Evolutionary conservation across 192 early-diverging fungal species (phyloP).

Genomic region (Entomortierella beljakovae): DNA sequence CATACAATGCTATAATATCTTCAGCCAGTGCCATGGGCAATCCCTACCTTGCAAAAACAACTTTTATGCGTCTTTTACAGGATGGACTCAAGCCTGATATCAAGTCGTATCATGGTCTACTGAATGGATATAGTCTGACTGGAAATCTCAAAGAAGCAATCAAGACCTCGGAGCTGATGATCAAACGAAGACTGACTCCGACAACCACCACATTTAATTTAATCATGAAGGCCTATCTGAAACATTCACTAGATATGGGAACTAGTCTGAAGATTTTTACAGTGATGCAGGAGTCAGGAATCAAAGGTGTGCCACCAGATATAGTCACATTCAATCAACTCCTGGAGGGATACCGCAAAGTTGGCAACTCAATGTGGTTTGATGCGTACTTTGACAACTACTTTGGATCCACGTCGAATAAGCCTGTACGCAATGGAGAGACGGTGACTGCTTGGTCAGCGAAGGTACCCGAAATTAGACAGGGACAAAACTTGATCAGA

Average conservation of each 20-base stretch:
- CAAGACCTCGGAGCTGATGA: constrained; percentile 40
- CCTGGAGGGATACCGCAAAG: constrained; percentile 42
- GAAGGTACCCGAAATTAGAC: too few species aligned
- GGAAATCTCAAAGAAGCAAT: constrained; percentile 34
- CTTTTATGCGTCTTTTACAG: constrained; percentile 24
- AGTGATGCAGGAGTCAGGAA: constrained; percentile 26
- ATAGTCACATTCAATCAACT: constrained; percentile 44
- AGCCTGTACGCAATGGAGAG: too few species aligned
- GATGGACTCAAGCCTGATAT: constrained; percentile 33
- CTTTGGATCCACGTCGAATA: constrained; percentile 13
- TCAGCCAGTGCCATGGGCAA: constrained; percentile 27
- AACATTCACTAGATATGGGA: constrained; percentile 7
- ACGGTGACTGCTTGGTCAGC: too few species aligned
- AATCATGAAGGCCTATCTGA: constrained; percentile 48
- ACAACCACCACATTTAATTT: constrained; percentile 53
- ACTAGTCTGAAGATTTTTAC: constrained; percentile 31
- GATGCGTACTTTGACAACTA: constrained; percentile 44
- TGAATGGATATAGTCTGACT: constrained; percentile 42
- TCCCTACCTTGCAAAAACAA: constrained; percentile 33
- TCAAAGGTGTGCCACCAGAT: constrained; percentile 18
- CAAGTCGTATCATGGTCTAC: constrained; percentile 38
- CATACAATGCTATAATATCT: constrained; percentile 51
- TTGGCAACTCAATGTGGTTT: constrained; percentile 39
- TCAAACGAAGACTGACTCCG: constrained; percentile 43
- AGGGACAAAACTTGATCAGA: background rate